These are phyloP conservation scores for Gaeumannomyces tritici DNA, from an alignment of 2,329 filamentous ascomycete genomes.

Conservation along the genomic window DNA sequence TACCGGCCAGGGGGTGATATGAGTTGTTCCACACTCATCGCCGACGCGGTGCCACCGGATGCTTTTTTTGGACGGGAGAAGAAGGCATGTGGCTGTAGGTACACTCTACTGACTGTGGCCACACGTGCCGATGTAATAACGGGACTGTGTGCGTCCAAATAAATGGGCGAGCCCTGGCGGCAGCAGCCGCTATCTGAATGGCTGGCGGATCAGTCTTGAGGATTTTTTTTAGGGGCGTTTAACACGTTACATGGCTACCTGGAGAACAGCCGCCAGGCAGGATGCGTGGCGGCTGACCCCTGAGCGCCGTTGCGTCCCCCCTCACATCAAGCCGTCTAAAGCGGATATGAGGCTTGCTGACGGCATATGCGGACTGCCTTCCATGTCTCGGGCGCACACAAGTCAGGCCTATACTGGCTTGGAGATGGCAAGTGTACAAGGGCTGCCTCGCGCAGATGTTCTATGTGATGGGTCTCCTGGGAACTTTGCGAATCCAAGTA, in stretches of 20 bases:
- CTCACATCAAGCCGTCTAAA: too few relatives aligned
- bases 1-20: background rate
- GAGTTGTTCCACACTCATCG: background rate
- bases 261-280: background rate
- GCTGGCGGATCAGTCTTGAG: background rate
- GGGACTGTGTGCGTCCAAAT: background rate
- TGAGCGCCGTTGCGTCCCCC: too few relatives aligned
- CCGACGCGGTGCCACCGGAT: background rate
- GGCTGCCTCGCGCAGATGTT: too few relatives aligned
- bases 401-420: background rate
- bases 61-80: background rate
- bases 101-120: background rate
- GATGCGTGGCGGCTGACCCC: background rate
- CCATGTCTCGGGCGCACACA: background rate
- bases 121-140: background rate
- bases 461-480: background rate
- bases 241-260: background rate
- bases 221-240: background rate
- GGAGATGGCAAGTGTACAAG: too few relatives aligned
- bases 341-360: background rate
- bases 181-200: background rate
- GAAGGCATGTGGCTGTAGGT: background rate
- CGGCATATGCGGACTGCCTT: background rate
- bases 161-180: background rate
- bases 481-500: too few relatives aligned